A percentile compares a stretch with the other conserved stretches of the same genome.
These are phyloP conservation scores for Setaria viridis DNA, from an alignment of 202 grass and related monocot genomes.

Conservation along the genomic window DNA sequence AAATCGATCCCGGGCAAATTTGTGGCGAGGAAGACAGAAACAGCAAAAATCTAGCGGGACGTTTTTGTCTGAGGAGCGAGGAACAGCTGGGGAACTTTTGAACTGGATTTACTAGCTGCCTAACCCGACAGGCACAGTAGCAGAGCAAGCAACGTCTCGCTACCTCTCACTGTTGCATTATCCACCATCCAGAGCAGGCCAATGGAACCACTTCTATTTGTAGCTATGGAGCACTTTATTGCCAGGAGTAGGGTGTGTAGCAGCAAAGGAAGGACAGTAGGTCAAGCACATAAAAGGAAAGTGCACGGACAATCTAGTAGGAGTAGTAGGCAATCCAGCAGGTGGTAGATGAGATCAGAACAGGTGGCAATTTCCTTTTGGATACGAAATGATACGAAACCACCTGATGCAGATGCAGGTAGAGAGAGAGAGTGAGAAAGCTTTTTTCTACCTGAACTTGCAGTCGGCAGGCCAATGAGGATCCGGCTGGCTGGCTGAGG, in stretches of 20 bases:
- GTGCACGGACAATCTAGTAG: neutral
- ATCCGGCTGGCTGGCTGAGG: neutral
- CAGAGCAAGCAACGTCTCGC: neutral
- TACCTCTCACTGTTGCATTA: conserved; percentile 40
- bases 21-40: neutral
- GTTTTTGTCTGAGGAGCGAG: neutral
- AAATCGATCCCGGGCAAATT: neutral
- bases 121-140: conserved; percentile 1
- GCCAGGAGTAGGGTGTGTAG: neutral
- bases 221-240: neutral
- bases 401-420: conserved; percentile 15
- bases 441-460: neutral
- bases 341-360: too few species aligned
- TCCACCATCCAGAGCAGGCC: conserved; percentile 8
- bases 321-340: too few species aligned
- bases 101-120: neutral
- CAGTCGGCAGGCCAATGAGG: conserved; percentile 1
- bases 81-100: neutral
- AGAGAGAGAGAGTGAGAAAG: neutral
- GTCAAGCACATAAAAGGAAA: conserved; percentile 17
- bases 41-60: neutral
- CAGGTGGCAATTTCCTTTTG: neutral
- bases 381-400: conserved; percentile 1
- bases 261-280: neutral
- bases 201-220: neutral